phyloP scores from a whole-genome alignment of 2,329 filamentous ascomycete genomes.

The Blastomyces emzantsi region DNA sequence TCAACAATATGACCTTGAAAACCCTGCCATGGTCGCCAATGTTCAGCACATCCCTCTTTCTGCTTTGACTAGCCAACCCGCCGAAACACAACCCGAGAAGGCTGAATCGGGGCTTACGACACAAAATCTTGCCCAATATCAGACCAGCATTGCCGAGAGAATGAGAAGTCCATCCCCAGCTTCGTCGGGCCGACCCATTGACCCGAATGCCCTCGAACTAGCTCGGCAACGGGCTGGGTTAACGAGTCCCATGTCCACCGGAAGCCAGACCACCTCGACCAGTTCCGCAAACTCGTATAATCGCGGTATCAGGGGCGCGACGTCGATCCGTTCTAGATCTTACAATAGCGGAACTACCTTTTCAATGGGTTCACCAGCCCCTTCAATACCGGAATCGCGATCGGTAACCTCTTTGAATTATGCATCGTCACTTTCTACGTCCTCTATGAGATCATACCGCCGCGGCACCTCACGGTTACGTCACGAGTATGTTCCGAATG shows the following conservation, averaged over 20 bases:
- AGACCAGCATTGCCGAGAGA: constrained; percentile 55
- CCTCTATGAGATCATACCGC: constrained; percentile 33
- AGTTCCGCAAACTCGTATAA: constrained; percentile 42
- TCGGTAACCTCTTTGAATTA: constrained; percentile 38
- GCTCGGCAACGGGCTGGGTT: constrained; percentile 55
- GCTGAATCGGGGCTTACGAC: constrained; percentile 10
- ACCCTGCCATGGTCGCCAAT: constrained; percentile 71
- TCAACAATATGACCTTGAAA: constrained; percentile 92
- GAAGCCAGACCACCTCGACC: constrained; percentile 51
- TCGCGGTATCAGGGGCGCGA: constrained; percentile 33
- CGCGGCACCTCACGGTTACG: constrained; percentile 58
- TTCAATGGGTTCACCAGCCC: constrained; percentile 32
- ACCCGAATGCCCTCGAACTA: constrained; percentile 55
- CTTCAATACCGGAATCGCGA: constrained; percentile 25
- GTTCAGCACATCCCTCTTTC: constrained; percentile 76
- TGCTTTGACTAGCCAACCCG: constrained; percentile 69
- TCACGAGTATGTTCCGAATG: constrained; percentile 69
- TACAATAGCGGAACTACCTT: constrained; percentile 39
- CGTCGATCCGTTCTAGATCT: constrained; percentile 27
- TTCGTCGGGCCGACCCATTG: constrained; percentile 66
- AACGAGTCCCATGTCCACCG: constrained; percentile 56
- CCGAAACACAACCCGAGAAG: constrained; percentile 37
- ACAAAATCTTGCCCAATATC: constrained; percentile 16
- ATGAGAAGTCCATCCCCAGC: constrained; percentile 49
- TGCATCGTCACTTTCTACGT: constrained; percentile 39